A percentile compares a stretch with the other conserved stretches of the same genome.
phyloP scores from a whole-genome alignment of 1,284 basidiomycete species.

The Rhodotorula sp. region DNA sequence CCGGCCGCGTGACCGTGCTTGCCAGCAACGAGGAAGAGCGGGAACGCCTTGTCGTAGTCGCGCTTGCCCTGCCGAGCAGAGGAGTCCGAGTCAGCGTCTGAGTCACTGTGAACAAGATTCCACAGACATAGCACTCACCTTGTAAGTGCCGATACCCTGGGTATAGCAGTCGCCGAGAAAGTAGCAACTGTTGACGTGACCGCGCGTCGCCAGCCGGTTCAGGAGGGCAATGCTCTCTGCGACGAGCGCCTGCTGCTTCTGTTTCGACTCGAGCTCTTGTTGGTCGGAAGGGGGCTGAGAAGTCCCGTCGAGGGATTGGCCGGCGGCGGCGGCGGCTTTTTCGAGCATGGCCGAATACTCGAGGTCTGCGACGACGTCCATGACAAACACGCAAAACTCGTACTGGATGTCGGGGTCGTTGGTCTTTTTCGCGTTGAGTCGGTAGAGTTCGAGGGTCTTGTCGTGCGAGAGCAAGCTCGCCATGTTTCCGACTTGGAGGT shows the following conservation, averaged over 20 bases:
- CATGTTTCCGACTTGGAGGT: constrained; percentile 87
- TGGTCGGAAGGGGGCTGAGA: background rate
- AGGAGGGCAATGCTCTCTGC: constrained; percentile 82
- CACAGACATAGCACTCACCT: constrained; percentile 7
- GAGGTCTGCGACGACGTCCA: constrained; percentile 64
- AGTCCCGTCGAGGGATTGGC: background rate
- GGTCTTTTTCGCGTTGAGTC: constrained; percentile 96
- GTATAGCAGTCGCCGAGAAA: constrained; percentile 97
- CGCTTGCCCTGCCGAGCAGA: constrained; percentile 61
- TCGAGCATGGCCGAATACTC: constrained; percentile 52
- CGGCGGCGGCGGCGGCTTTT: constrained; percentile 22
- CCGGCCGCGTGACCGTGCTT: constrained; percentile 99
- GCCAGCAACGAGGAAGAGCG: constrained; percentile 90
- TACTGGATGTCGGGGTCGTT: constrained; percentile 97
- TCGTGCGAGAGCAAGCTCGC: constrained; percentile 90
- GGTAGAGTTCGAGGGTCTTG: constrained; percentile 93
- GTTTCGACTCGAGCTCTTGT: constrained; percentile 56
- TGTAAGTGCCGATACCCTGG: constrained; percentile 88
- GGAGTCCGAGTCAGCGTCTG: background rate
- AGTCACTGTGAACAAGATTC: background rate
- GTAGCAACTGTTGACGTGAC: constrained; percentile 92
- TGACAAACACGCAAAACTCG: constrained; percentile 98
- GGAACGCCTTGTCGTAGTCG: constrained; percentile 96
- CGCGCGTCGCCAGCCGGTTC: constrained; percentile 87
- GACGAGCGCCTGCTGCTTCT: constrained; percentile 81